These are phyloP conservation scores for Mollisia scopiformis DNA, from an alignment of 2,329 filamentous ascomycete genomes.

Conservation along the genomic window DNA sequence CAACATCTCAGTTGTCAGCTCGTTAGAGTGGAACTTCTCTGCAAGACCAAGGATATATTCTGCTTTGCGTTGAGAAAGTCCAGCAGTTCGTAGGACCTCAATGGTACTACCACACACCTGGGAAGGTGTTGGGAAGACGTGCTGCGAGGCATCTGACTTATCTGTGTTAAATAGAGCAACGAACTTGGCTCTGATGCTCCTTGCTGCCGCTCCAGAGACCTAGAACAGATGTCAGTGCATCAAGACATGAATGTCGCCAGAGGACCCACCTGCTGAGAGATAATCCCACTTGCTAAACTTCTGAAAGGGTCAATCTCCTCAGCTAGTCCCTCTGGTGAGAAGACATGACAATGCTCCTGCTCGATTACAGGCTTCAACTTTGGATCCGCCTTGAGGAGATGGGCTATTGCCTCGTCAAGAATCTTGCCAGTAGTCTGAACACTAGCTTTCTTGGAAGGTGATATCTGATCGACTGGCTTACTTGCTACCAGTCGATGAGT, in stretches of 20 bases:
- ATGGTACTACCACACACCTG: constrained; percentile 69
- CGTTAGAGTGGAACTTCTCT: constrained; percentile 75
- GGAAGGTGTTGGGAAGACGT: constrained; percentile 73
- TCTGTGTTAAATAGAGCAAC: constrained; percentile 66
- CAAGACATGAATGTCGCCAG: constrained; percentile 7
- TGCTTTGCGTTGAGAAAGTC: constrained; percentile 90
- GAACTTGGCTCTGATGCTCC: constrained; percentile 86
- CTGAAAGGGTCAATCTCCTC: constrained; percentile 90
- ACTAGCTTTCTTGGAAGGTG: constrained; percentile 52
- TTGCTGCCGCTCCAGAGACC: constrained; percentile 89
- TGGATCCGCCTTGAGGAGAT: constrained; percentile 74
- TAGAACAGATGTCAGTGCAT: constrained; percentile 4
- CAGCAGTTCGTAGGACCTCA: constrained; percentile 75
- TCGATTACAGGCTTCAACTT: constrained; percentile 74
- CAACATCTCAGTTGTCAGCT: constrained; percentile 76
- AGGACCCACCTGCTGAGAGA: constrained; percentile 73
- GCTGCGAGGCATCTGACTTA: constrained; percentile 32
- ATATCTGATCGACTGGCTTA: constrained; percentile 54
- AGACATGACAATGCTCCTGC: constrained; percentile 75
- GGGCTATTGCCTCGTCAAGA: constrained; percentile 73
- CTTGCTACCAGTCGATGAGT: constrained; percentile 64
- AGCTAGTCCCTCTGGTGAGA: constrained; percentile 79
- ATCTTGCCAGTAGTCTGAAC: constrained; percentile 60
- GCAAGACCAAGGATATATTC: constrained; percentile 91
- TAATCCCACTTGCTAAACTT: constrained; percentile 82